Evolutionary conservation across 768 basidiomycete genomes (phyloP).

Genomic region (Mycena albidolilacea): DNA sequence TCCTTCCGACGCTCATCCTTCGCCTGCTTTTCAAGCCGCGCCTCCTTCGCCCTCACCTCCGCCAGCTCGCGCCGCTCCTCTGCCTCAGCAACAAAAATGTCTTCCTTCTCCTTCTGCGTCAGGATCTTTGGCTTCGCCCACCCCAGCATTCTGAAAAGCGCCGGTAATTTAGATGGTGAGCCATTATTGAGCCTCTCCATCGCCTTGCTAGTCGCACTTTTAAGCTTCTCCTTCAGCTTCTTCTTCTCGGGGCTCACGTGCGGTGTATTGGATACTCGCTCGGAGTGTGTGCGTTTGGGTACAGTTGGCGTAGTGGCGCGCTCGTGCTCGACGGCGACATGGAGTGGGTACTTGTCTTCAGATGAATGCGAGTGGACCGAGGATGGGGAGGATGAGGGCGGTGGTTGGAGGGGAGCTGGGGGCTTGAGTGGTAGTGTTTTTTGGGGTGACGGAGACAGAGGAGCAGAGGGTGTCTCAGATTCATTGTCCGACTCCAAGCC

Average conservation of each 20-base stretch:
- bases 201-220: neutral
- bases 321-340: neutral
- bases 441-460: neutral
- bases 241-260: neutral
- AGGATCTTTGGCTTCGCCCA: neutral
- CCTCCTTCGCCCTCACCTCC: no score
- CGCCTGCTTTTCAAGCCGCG: no score
- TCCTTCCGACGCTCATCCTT: neutral
- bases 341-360: neutral
- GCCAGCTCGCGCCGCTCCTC: no score
- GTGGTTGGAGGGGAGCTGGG: no score
- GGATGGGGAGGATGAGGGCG: neutral
- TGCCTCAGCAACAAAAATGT: no score
- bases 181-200: no score
- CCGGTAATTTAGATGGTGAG: no score
- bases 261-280: neutral
- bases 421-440: neutral
- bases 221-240: neutral
- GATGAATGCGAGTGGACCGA: neutral
- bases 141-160: no score
- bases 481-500: neutral
- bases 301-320: neutral
- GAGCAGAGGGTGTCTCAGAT: neutral
- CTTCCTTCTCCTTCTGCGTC: neutral
- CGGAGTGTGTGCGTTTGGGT: neutral